Evolutionary conservation across 768 basidiomycete species (phyloP).

Genomic region (Lentinula aciculospora): DNA sequence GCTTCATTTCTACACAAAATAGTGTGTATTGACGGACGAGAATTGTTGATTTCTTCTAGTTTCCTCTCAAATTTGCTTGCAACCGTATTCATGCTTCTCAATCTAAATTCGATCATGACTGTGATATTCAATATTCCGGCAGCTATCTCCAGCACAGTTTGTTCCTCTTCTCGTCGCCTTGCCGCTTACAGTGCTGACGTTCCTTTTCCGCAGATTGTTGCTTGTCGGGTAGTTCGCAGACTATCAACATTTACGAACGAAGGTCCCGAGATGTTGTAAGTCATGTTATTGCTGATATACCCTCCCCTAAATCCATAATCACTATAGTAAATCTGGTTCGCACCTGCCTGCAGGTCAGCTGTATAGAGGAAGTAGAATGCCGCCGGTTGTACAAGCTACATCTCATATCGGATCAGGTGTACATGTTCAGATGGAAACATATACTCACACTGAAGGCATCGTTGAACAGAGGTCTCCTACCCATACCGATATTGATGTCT

Average conservation of each 20-base stretch:
- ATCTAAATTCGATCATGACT: conserved; percentile 69
- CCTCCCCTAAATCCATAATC: too few relatives aligned
- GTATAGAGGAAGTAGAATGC: conserved; percentile 23
- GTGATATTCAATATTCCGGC: conserved; percentile 72
- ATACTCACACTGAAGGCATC: conserved; percentile 11
- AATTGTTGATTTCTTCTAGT: conserved; percentile 21
- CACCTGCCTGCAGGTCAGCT: conserved; percentile 29
- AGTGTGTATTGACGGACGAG: not conserved
- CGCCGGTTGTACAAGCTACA: too few relatives aligned
- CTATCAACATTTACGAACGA: conserved; percentile 50
- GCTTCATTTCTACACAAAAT: not conserved
- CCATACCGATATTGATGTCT: not conserved
- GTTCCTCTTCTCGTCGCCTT: conserved; percentile 12
- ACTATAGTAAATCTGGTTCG: conserved; percentile 13
- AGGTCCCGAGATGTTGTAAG: conserved; percentile 52
- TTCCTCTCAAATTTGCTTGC: conserved; percentile 65
- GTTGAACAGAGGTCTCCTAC: not conserved
- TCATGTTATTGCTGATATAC: too few relatives aligned
- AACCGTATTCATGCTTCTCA: conserved; percentile 58
- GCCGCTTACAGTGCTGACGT: not conserved
- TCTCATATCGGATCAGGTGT: conserved; percentile 41
- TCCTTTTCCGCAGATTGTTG: conserved; percentile 47
- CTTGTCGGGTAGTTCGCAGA: conserved; percentile 53
- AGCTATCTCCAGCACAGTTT: conserved; percentile 59
- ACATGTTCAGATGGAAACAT: conserved; percentile 40